Percentiles rank a stretch among this genome's conserved stretches.
Conservation (phyloP, 306 rosid genomes). For the apple (Malus domestica) region DNA sequence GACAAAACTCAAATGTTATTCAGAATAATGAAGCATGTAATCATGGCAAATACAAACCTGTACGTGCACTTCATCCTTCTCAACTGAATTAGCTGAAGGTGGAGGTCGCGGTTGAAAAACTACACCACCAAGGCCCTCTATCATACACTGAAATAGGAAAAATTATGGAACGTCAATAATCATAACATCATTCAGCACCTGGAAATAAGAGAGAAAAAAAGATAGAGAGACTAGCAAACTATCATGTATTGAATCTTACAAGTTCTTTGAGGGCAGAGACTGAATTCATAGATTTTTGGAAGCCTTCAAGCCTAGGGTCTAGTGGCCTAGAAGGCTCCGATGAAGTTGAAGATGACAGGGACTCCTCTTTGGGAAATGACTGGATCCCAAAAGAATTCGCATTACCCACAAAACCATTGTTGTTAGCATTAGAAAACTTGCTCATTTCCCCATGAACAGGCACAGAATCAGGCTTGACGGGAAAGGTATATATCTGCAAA, state of each 20-base stretch:
- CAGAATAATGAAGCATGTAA: slow-evolving; percentile 6
- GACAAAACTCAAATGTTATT: slow-evolving; percentile 1
- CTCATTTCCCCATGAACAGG: slow-evolving; percentile 45
- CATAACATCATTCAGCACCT: background rate
- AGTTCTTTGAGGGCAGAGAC: slow-evolving; percentile 70
- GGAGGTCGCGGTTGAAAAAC: slow-evolving; percentile 49
- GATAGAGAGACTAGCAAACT: background rate
- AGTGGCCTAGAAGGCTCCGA: slow-evolving; percentile 51
- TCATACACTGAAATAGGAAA: slow-evolving; percentile 55
- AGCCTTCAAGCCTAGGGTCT: slow-evolving; percentile 59
- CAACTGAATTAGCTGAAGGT: slow-evolving; percentile 42
- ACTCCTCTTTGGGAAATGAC: slow-evolving; percentile 52
- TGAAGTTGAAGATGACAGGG: slow-evolving; percentile 43
- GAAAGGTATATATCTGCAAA: slow-evolving; percentile 65
- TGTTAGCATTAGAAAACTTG: slow-evolving; percentile 47
- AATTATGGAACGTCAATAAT: slow-evolving; percentile 15
- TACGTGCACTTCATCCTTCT: slow-evolving; percentile 78
- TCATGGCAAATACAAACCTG: slow-evolving; percentile 48
- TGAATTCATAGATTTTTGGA: slow-evolving; percentile 51
- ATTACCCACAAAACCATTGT: slow-evolving; percentile 45
- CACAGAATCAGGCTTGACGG: slow-evolving; percentile 53
- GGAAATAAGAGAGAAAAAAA: background rate
- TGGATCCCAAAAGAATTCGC: slow-evolving; percentile 43
- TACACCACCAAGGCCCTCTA: slow-evolving; percentile 68
- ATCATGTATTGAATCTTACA: slow-evolving; percentile 31